Base-by-base conservation (phyloP, 177 flowering plant genomes). In the Vitis hybrid region DNA sequence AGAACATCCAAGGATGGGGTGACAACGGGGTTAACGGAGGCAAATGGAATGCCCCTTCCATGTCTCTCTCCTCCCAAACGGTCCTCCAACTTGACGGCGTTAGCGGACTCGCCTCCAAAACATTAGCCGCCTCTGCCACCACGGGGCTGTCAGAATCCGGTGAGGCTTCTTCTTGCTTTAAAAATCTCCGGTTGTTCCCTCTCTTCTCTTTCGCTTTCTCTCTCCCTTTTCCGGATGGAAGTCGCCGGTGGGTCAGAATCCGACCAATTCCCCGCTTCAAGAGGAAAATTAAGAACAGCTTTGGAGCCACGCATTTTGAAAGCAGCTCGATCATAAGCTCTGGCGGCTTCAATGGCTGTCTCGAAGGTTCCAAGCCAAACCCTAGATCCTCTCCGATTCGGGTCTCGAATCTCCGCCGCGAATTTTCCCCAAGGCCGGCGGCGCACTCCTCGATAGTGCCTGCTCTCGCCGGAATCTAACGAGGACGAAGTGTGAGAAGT, bases 251-350 rank as follows among this genome's bases (percentile, higher is more conserved):
- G 14, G 45, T 34, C 45, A 34, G 45, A 34, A 34, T 34, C 45
- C 21, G 67, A 9, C 34, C 30, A 8, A n/a, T 72, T 73, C 19
- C 81, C 81, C 10, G 51, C 77, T 54, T 83, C 84, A 8, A 81
- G 81, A n/a, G 84, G 86, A 61, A 83, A 81, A 23, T 83, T 83
- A 67, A 83, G 55, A n/a, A 83, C 81, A 0, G 86, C 86, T 62
- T 79, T 83, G 71, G 73, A 77, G 17, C 86, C 86, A 11, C 84
- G 72, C 72, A 83, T 8, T 70, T 66, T 72, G 54, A 83, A 83
- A 3, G 86, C 86, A 3, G 86, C 86, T 6, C 62, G 52, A 19
- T 83, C 86, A 23, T 83, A 83, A 49, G 86, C 86, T 50, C 59
- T 79, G 7, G 86, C 86, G 3, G 86, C 86, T 52, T 83, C 81